Evolutionary conservation across 2,329 filamentous ascomycete species (phyloP).

Genomic region (Cladobotryum mycophilum): DNA sequence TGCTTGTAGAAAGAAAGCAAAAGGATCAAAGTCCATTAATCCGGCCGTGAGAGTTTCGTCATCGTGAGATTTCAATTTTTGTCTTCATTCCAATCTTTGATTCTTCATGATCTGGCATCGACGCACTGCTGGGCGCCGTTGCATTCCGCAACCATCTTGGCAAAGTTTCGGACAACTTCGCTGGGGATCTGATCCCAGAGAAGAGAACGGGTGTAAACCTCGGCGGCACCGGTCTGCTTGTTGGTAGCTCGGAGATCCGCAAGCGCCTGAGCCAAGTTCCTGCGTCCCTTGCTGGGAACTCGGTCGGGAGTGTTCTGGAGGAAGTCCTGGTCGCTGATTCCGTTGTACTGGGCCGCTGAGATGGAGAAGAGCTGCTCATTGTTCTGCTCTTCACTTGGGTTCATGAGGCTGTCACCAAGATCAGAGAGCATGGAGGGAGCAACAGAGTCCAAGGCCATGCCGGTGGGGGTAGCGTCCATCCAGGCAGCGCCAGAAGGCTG

Average conservation of each 20-base stretch:
- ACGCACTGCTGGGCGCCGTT: constrained; percentile 44
- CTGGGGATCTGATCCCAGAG: constrained; percentile 91
- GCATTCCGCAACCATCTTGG: constrained; percentile 79
- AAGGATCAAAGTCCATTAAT: constrained; percentile 13
- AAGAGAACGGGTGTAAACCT: constrained; percentile 87
- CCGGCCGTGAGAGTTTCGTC: constrained; percentile 23
- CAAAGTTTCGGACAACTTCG: constrained; percentile 89
- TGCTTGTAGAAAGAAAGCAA: constrained; percentile 18
- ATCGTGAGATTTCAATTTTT: constrained; percentile 30
- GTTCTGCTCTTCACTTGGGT: constrained; percentile 76
- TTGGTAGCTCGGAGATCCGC: constrained; percentile 66
- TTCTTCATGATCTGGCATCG: constrained; percentile 35
- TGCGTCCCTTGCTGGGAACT: constrained; percentile 56
- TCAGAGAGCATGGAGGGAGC: constrained; percentile 58
- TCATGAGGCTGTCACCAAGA: constrained; percentile 61
- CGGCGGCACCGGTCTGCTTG: constrained; percentile 65
- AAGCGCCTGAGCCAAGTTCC: constrained; percentile 74
- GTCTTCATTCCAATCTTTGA: constrained; percentile 25
- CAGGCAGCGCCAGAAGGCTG: constrained; percentile 47
- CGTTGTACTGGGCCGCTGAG: constrained; percentile 81
- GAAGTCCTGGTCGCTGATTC: constrained; percentile 62
- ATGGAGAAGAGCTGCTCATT: constrained; percentile 84
- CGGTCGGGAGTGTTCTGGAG: constrained; percentile 50
- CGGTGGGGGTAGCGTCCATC: constrained; percentile 33
- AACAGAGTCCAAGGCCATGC: constrained; percentile 34